Base-by-base conservation (phyloP, 2,329 filamentous ascomycete genomes). In the Neofusicoccum sp. region DNA sequence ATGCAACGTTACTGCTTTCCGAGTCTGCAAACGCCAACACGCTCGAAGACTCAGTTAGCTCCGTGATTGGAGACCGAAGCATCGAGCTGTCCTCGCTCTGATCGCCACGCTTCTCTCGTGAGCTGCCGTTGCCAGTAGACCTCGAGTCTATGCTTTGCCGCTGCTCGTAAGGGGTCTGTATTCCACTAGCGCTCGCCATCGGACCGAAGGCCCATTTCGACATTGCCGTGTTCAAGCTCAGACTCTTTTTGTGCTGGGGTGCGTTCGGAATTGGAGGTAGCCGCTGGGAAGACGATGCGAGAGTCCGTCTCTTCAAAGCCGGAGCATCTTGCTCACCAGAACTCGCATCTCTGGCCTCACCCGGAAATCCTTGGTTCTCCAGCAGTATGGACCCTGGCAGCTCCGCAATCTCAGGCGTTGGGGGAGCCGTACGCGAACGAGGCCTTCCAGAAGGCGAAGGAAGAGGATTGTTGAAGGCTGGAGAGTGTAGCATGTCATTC, bases 401-500 rank as follows among this genome's bases (percentile, higher is more conserved):
- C 60, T 58, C 67, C 48, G 58, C 67, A 39, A 73, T 64, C 4
- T 70, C 68, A 64, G 78, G 77, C 45, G 75, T 76, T 6, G 76
- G 71, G 37, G 79, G 76, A 14, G 76, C 70, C 39, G 78, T 79
- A 29, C 69, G 64, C 11, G 79, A 78, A 65, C 78, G 74, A 56
- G 77, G 77, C 65, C 77, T 70, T 58, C 71, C 36, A 28, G 49
- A 48, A 14, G 41, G 41, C 9, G 50, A 52, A 70, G 41, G 74
- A 73, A 59, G 73, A 67, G 58, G 76, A 71, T 64, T 74, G 74
- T 68, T 77, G 69, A 68, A 72, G 67, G 70, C 71, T 58, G 78
- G 77, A 16, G 78, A 79, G 43, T 74, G 74, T 31, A 80, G 71
- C 69, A 78, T 76, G 61, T 78, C 78, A 69, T 77, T 79, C 67